phyloP scores from a whole-genome alignment of 306 rosid species.

The Elaeagnus macrophylla region DNA sequence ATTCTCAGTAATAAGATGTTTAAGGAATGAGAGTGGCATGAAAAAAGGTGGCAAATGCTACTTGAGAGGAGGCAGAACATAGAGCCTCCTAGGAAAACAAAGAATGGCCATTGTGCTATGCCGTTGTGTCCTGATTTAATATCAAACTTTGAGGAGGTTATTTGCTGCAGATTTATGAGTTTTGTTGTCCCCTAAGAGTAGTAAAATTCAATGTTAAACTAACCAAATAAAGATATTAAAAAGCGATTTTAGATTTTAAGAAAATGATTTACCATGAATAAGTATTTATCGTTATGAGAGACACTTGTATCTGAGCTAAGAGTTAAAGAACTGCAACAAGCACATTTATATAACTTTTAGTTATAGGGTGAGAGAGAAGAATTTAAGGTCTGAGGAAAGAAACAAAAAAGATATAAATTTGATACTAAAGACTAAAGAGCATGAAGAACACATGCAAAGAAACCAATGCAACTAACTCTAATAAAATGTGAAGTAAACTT shows the following conservation, averaged over 20 bases:
- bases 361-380: background rate
- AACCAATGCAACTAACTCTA: no score
- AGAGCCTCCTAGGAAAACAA: constrained; percentile 75
- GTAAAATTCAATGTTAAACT: background rate
- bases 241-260: background rate
- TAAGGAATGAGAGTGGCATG: constrained; percentile 61
- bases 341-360: background rate
- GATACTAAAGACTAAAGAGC: background rate
- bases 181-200: constrained; percentile 42
- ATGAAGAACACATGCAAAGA: background rate
- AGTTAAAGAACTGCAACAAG: constrained; percentile 44
- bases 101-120: constrained; percentile 75
- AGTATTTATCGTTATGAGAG: constrained; percentile 41
- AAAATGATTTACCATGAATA: constrained; percentile 23
- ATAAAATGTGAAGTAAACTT: no score
- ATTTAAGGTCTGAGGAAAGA: background rate
- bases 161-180: constrained; percentile 40
- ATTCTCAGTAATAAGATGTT: constrained; percentile 53
- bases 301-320: constrained; percentile 44
- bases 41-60: constrained; percentile 89
- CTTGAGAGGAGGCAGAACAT: constrained; percentile 93
- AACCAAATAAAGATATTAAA: background rate
- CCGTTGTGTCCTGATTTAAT: background rate
- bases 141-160: constrained; percentile 34
- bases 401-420: background rate